Evolutionary conservation across 495 filamentous ascomycete genomes (phyloP), one percentile per base, ranked within the genome.

Genomic region (Penicillium argentinense): DNA sequence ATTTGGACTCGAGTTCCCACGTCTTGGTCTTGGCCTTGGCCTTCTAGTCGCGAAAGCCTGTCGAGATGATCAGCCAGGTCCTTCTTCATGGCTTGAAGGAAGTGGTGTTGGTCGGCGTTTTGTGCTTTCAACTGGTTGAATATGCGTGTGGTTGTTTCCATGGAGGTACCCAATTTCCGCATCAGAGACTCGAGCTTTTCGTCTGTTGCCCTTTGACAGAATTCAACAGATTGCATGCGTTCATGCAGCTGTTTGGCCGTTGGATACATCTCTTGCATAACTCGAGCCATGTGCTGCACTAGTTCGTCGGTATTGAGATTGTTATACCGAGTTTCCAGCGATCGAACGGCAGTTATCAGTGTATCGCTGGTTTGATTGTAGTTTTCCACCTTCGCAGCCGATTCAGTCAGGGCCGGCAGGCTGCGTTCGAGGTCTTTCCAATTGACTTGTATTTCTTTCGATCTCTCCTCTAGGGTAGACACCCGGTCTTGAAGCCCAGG

Each of bases 211-310:
- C n/a, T n/a, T 39, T 39, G 14, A 39, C 5, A 13, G 33, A 8
- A 9, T 19, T 9, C n/a, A n/a, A n/a, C n/a, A n/a, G n/a, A n/a
- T n/a, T n/a, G n/a, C n/a, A n/a, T n/a, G n/a, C n/a, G n/a, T n/a
- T 52, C 18, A 18, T 4, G 14, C 18, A 33, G 14, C 11, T 47
- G 41, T 9, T 38, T 23, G 11, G 46, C 27, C 4, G 53, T 59
- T 3, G 68, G 68, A 25, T 69, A 71, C 59, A 69, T 66, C 42
- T 69, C 62, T 9, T 63, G 58, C 46, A 75, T 63, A 4, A 56
- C 61, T 28, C 45, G 42, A n/a, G 68, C 26, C 60, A 74, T 74
- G 9, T 54, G 43, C 25, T 57, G 62, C 19, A 63, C 55, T n/a
- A 73, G 32, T 2, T 49, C 27, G 14, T 62, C 65, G 0, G 65